These are phyloP conservation scores for Xylariaceae sp. DNA, from an alignment of 2,329 filamentous ascomycete species.

Conservation along the genomic window DNA sequence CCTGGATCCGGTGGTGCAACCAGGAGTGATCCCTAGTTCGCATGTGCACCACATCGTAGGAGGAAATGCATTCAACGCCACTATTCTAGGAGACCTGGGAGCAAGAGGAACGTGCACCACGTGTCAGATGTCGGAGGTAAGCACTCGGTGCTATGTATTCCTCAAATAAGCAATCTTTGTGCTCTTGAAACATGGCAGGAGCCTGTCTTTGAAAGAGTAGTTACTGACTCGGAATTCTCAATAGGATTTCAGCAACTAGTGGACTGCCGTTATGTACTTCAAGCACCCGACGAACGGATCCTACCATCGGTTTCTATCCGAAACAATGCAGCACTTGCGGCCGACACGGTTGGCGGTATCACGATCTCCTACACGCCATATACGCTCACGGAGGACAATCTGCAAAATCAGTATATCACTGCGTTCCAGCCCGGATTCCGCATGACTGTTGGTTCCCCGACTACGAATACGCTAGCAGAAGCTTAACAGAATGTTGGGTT, in stretches of 20 bases:
- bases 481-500: constrained; percentile 36
- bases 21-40: constrained; percentile 24
- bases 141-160: not conserved
- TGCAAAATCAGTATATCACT: constrained; percentile 36
- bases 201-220: too few relatives aligned
- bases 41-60: constrained; percentile 33
- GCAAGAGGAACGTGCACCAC: constrained; percentile 30
- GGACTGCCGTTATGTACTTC: constrained; percentile 33
- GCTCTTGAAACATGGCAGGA: too few relatives aligned
- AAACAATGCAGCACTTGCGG: constrained; percentile 26
- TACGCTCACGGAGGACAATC: constrained; percentile 24
- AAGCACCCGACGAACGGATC: constrained; percentile 31
- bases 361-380: constrained; percentile 31
- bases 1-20: constrained; percentile 30
- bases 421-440: constrained; percentile 44
- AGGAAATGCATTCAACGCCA: constrained; percentile 32
- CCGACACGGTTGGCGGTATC: constrained; percentile 28
- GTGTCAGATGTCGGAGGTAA: constrained; percentile 27
- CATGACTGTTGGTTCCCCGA: constrained; percentile 40
- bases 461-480: constrained; percentile 22
- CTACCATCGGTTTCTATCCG: constrained; percentile 30
- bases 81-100: constrained; percentile 28
- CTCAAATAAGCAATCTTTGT: constrained; percentile 1
- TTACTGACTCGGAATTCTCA: too few relatives aligned
- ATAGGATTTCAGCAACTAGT: constrained; percentile 32